A percentile compares a stretch with the other conserved stretches of the same genome.
These are phyloP conservation scores for Monilinia polystroma DNA, from an alignment of 2,329 filamentous ascomycete genomes.

Conservation along the genomic window DNA sequence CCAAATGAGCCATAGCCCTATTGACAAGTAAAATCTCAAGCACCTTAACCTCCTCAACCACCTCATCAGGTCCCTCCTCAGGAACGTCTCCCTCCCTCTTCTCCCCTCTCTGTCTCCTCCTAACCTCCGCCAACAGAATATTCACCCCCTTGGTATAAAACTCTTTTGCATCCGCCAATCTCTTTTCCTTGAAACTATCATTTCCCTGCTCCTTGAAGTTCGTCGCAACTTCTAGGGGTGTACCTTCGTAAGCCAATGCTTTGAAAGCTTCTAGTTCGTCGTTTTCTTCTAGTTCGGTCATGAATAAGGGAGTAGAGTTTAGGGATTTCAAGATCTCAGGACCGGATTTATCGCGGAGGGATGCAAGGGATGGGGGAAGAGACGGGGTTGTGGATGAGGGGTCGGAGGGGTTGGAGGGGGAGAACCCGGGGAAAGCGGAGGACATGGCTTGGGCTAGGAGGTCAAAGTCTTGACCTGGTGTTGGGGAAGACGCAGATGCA, in stretches of 20 bases:
- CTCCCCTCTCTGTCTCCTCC: constrained; percentile 47
- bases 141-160: constrained; percentile 87
- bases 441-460: constrained; percentile 38
- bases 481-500: constrained; percentile 19
- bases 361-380: constrained; percentile 59
- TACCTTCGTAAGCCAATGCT: constrained; percentile 90
- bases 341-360: constrained; percentile 53
- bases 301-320: constrained; percentile 82
- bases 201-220: constrained; percentile 94
- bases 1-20: constrained; percentile 84
- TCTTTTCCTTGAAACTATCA: constrained; percentile 72
- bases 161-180: constrained; percentile 81
- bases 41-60: constrained; percentile 53
- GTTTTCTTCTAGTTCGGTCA: constrained; percentile 90
- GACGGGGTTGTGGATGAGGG: constrained; percentile 34
- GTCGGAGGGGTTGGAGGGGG: constrained; percentile 30
- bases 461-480: constrained; percentile 27
- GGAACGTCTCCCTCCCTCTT: constrained; percentile 44
- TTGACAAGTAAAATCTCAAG: constrained; percentile 82
- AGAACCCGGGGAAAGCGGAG: constrained; percentile 23
- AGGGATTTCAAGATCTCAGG: constrained; percentile 63
- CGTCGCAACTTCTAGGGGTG: constrained; percentile 74
- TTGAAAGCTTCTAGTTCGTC: constrained; percentile 81
- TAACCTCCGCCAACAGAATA: constrained; percentile 65
- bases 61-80: constrained; percentile 45